A percentile compares a stretch with the other conserved stretches of the same genome.
Conservation (phyloP, 129 eudicot genomes). For the Gnaphalium uliginosum region DNA sequence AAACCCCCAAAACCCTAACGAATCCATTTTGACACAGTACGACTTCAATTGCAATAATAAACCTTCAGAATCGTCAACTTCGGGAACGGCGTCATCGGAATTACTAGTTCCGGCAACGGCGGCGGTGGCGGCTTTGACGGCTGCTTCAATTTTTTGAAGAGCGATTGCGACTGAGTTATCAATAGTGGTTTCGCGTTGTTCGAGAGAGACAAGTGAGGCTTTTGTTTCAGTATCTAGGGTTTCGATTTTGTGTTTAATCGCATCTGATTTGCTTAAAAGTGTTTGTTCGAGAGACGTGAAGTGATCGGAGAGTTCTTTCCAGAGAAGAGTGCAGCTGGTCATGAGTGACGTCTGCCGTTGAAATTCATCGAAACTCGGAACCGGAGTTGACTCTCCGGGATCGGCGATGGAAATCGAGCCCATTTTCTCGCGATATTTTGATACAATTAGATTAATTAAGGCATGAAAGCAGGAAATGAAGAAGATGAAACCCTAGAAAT, state of each 20-base stretch:
- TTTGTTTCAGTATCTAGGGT: slow-evolving; percentile 59
- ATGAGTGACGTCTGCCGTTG: slow-evolving; percentile 83
- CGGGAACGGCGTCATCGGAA: slow-evolving; percentile 17
- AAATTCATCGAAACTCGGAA: slow-evolving; percentile 84
- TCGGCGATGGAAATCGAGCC: slow-evolving; percentile 82
- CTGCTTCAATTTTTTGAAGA: slow-evolving; percentile 47
- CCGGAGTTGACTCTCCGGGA: slow-evolving; percentile 70
- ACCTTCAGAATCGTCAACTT: slow-evolving; percentile 67
- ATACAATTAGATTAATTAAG: background rate
- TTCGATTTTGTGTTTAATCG: slow-evolving; percentile 52
- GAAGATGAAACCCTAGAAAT: slow-evolving; percentile 12
- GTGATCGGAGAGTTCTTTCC: slow-evolving; percentile 98
- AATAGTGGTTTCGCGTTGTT: slow-evolving; percentile 62
- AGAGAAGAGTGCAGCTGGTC: slow-evolving; percentile 97
- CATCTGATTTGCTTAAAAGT: slow-evolving; percentile 58
- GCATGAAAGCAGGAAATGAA: slow-evolving; percentile 9
- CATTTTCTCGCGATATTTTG: slow-evolving; percentile 31
- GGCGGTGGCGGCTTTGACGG: slow-evolving; percentile 40
- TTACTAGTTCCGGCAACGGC: background rate
- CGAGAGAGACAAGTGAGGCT: slow-evolving; percentile 47
- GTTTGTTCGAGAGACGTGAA: slow-evolving; percentile 71
- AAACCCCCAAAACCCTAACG: slow-evolving; percentile 68
- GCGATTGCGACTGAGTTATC: slow-evolving; percentile 57
- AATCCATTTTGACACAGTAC: slow-evolving; percentile 53
- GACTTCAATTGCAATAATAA: slow-evolving; percentile 45